Evolutionary conservation across 1,284 basidiomycete species (phyloP).

Genomic region (Stygiomarasmius scandens): DNA sequence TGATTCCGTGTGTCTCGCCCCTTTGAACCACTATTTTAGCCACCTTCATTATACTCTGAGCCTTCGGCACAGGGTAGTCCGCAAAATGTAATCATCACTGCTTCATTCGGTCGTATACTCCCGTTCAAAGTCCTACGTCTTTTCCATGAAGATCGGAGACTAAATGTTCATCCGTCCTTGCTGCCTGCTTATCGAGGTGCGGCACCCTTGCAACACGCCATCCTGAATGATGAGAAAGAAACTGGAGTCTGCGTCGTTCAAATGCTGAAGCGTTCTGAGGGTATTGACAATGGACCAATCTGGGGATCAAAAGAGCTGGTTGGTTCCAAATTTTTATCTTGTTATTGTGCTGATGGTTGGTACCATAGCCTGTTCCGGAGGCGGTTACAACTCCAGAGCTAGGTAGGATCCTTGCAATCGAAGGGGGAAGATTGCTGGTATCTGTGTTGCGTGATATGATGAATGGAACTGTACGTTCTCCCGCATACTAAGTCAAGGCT

Average conservation of each 20-base stretch:
- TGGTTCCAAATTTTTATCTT: slow-evolving; percentile 19
- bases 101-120: slow-evolving; percentile 92
- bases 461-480: slow-evolving; percentile 47
- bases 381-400: slow-evolving; percentile 57
- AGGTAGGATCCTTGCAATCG: slow-evolving; percentile 59
- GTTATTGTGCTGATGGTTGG: not conserved
- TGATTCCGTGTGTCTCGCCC: slow-evolving; percentile 9
- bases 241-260: slow-evolving; percentile 76
- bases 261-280: slow-evolving; percentile 58
- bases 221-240: slow-evolving; percentile 62
- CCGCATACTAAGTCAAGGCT: not conserved
- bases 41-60: slow-evolving; percentile 31
- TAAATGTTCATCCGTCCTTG: slow-evolving; percentile 93
- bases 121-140: slow-evolving; percentile 64
- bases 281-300: slow-evolving; percentile 66
- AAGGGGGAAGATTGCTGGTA: slow-evolving; percentile 77
- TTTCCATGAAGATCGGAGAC: slow-evolving; percentile 64
- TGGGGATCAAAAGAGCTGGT: slow-evolving; percentile 53
- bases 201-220: slow-evolving; percentile 88
- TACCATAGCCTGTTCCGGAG: slow-evolving; percentile 50
- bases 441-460: slow-evolving; percentile 69
- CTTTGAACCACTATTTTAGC: slow-evolving; percentile 35
- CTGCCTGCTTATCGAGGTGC: slow-evolving; percentile 90
- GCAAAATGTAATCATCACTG: slow-evolving; percentile 78
- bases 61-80: slow-evolving; percentile 27